Evolutionary conservation across 2,329 filamentous ascomycete species (phyloP).

Genomic region (Cordyceps militaris): DNA sequence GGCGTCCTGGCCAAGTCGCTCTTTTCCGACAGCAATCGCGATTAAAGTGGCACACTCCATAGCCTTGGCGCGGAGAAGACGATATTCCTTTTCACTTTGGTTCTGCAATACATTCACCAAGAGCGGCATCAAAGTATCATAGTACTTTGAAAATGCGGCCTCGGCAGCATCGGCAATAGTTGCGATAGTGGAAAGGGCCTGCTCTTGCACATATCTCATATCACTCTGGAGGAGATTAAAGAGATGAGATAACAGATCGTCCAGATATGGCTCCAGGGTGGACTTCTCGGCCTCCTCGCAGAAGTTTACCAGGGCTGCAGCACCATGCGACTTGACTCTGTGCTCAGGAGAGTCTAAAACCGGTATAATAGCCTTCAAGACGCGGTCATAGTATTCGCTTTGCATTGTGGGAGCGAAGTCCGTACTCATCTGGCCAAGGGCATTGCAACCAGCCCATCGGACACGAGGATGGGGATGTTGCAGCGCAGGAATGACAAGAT

Average conservation of each 20-base stretch:
- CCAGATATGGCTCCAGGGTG: constrained; percentile 86
- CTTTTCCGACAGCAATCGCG: constrained; percentile 87
- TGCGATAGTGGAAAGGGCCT: constrained; percentile 93
- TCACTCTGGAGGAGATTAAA: constrained; percentile 83
- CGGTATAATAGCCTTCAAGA: constrained; percentile 86
- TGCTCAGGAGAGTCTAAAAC: constrained; percentile 85
- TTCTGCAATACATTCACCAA: constrained; percentile 83
- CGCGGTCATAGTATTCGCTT: constrained; percentile 81
- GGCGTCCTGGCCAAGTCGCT: constrained; percentile 82
- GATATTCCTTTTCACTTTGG: constrained; percentile 89
- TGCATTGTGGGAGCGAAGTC: constrained; percentile 99
- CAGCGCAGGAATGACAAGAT: constrained; percentile 87
- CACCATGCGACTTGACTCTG: constrained; percentile 92
- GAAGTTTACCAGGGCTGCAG: constrained; percentile 97
- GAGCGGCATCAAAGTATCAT: constrained; percentile 90
- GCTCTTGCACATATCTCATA: constrained; percentile 95
- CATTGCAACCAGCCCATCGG: constrained; percentile 95
- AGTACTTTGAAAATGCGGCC: constrained; percentile 90
- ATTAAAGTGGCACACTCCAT: constrained; percentile 99
- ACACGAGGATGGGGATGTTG: constrained; percentile 88
- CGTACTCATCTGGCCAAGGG: constrained; percentile 98
- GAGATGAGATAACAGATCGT: constrained; percentile 75
- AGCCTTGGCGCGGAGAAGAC: constrained; percentile 86
- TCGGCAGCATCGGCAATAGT: constrained; percentile 98
- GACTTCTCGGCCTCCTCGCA: constrained; percentile 96